A percentile compares a stretch with the other conserved stretches of the same genome.
Conservation (phyloP, 805 yeast species). For the Lipomyces yamanashiensis region DNA sequence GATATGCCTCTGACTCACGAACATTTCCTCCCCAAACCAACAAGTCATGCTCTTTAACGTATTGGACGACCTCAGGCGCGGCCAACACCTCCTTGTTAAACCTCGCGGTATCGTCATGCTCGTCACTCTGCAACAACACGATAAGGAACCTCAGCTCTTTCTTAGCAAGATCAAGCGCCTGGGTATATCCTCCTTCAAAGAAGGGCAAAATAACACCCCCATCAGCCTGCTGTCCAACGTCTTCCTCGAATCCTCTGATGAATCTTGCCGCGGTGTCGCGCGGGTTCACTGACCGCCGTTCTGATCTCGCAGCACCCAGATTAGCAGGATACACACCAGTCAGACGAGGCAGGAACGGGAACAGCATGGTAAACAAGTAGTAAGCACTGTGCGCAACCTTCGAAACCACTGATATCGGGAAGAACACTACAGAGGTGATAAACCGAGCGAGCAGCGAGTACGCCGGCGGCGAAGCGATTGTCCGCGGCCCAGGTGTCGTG, state of each 20-base stretch:
- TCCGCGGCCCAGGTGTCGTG: conserved; percentile 27
- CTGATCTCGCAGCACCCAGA: conserved; percentile 47
- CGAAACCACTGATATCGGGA: conserved; percentile 46
- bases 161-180: conserved; percentile 73
- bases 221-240: conserved; percentile 38
- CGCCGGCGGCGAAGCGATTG: conserved; percentile 37
- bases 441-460: conserved; percentile 34
- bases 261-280: conserved; percentile 58
- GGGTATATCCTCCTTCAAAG: conserved; percentile 77
- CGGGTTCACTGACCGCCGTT: conserved; percentile 50
- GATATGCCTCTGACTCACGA: conserved; percentile 79
- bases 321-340: conserved; percentile 48
- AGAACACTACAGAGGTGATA: conserved; percentile 43
- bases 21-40: conserved; percentile 89
- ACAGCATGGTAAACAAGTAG: conserved; percentile 36
- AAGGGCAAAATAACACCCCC: conserved; percentile 45
- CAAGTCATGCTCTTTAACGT: conserved; percentile 56
- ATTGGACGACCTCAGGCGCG: conserved; percentile 54
- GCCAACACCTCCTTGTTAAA: conserved; percentile 62
- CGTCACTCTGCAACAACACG: conserved; percentile 72
- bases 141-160: conserved; percentile 71
- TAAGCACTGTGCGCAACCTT: conserved; percentile 35
- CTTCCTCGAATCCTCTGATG: conserved; percentile 58
- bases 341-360: conserved; percentile 49
- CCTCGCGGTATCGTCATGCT: conserved; percentile 63